phyloP scores from a whole-genome alignment of 805 yeast genomes.

The Kuraishia piskuri region DNA sequence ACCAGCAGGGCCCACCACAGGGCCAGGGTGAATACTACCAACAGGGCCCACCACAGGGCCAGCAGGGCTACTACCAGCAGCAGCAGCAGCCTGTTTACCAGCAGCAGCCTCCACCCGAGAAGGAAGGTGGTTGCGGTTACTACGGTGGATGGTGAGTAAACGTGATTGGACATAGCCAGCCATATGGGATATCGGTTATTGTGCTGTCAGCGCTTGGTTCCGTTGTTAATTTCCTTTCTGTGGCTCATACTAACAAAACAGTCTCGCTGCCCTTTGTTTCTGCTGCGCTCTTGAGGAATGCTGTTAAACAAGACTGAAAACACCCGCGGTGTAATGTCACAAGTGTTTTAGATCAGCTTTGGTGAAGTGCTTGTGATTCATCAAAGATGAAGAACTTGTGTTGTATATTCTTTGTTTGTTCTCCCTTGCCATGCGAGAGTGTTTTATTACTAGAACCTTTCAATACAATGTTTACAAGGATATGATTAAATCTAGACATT shows the following conservation, averaged over 20 bases:
- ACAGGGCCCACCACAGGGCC: conserved; percentile 5
- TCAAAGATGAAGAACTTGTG: no score
- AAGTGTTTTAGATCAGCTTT: no score
- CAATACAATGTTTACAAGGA: no score
- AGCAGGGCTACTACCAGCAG: conserved; percentile 14
- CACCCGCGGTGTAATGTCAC: no score
- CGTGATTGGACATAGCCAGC: no score
- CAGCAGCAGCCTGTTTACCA: conserved; percentile 16
- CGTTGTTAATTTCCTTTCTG: neutral
- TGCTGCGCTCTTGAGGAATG: conserved; percentile 1
- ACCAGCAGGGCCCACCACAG: conserved; percentile 6
- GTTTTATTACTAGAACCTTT: no score
- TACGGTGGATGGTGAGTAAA: conserved; percentile 2
- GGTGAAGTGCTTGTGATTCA: no score
- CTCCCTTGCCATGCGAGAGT: no score
- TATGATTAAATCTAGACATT: no score
- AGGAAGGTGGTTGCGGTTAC: conserved; percentile 11
- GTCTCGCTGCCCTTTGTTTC: conserved; percentile 5
- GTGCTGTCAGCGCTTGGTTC: no score
- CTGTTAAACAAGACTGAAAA: neutral
- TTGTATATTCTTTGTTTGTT: no score
- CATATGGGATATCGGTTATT: no score
- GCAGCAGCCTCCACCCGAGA: conserved; percentile 15
- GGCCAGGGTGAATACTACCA: conserved; percentile 5
- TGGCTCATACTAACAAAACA: neutral